Evolutionary conservation across 129 eudicot species (phyloP).

Genomic region (Chrysanthemum seticuspe): DNA sequence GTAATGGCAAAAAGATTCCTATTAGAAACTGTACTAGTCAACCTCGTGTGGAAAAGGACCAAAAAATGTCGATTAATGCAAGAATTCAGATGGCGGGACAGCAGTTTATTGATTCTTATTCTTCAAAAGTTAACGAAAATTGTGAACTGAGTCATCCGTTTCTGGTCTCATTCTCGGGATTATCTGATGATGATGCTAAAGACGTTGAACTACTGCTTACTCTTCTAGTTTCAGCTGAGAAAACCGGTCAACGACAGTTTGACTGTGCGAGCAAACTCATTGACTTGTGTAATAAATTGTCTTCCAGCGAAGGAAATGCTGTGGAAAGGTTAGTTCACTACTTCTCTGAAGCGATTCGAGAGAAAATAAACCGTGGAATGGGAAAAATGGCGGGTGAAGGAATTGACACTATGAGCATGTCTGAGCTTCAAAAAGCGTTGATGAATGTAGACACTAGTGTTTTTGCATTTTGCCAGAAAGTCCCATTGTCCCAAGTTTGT

Average conservation of each 20-base stretch:
- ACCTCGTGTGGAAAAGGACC: background rate
- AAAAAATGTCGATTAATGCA: constrained; percentile 25
- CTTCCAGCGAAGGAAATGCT: constrained; percentile 32
- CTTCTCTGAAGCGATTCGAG: constrained; percentile 42
- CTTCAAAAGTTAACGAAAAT: constrained; percentile 14
- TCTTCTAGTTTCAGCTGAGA: constrained; percentile 51
- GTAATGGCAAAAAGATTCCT: constrained; percentile 7
- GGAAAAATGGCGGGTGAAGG: constrained; percentile 20
- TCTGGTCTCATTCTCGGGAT: constrained; percentile 13
- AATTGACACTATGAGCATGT: constrained; percentile 12
- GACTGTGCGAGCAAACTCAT: constrained; percentile 33
- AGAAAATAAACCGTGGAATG: constrained; percentile 43
- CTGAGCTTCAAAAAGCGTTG: constrained; percentile 19
- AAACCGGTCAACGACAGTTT: constrained; percentile 38
- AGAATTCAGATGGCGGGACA: constrained; percentile 35
- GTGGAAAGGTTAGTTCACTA: constrained; percentile 43
- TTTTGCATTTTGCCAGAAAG: constrained; percentile 23
- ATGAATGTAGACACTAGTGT: constrained; percentile 11
- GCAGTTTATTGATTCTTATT: constrained; percentile 22
- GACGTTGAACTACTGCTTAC: constrained; percentile 35
- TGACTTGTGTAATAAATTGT: constrained; percentile 21
- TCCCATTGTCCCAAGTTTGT: constrained; percentile 34
- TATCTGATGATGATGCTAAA: constrained; percentile 32
- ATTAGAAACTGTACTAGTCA: background rate
- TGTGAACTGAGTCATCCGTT: constrained; percentile 8